phyloP scores from a whole-genome alignment of 352 stramenopile species.

The Phytophthora cryptogea region DNA sequence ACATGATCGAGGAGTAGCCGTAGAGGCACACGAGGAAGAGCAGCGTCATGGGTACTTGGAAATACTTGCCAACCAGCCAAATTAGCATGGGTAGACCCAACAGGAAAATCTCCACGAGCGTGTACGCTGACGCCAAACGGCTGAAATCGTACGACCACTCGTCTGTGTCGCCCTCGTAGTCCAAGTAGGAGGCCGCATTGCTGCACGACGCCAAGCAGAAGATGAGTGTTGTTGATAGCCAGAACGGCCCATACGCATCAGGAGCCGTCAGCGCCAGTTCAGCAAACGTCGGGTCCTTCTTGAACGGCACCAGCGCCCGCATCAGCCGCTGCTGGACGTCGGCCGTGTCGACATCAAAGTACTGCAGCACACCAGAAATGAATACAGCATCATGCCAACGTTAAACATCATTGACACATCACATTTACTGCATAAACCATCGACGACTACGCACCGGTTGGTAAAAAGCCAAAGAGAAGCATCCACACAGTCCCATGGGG shows the following conservation, averaged over 20 bases:
- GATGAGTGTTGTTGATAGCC: slow-evolving; percentile 86
- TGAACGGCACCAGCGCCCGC: slow-evolving; percentile 80
- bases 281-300: slow-evolving; percentile 83
- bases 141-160: slow-evolving; percentile 88
- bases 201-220: slow-evolving; percentile 86
- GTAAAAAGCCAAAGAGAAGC: slow-evolving; percentile 83
- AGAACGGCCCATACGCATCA: slow-evolving; percentile 85
- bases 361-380: slow-evolving; percentile 43
- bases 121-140: slow-evolving; percentile 75
- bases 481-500: slow-evolving; percentile 68
- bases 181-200: slow-evolving; percentile 83
- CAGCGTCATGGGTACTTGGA: slow-evolving; percentile 71
- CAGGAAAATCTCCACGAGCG: slow-evolving; percentile 78
- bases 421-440: background rate
- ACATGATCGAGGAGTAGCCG: slow-evolving; percentile 83
- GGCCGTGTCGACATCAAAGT: slow-evolving; percentile 86
- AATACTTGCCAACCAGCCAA: slow-evolving; percentile 84
- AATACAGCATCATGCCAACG: background rate
- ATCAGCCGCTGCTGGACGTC: slow-evolving; percentile 81
- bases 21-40: slow-evolving; percentile 87
- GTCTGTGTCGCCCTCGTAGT: slow-evolving; percentile 60
- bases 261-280: slow-evolving; percentile 63
- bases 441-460: slow-evolving; percentile 62
- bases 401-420: background rate
- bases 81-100: slow-evolving; percentile 72